These are phyloP conservation scores for Podospora anserina DNA, from an alignment of 495 filamentous ascomycete genomes.

Conservation along the genomic window DNA sequence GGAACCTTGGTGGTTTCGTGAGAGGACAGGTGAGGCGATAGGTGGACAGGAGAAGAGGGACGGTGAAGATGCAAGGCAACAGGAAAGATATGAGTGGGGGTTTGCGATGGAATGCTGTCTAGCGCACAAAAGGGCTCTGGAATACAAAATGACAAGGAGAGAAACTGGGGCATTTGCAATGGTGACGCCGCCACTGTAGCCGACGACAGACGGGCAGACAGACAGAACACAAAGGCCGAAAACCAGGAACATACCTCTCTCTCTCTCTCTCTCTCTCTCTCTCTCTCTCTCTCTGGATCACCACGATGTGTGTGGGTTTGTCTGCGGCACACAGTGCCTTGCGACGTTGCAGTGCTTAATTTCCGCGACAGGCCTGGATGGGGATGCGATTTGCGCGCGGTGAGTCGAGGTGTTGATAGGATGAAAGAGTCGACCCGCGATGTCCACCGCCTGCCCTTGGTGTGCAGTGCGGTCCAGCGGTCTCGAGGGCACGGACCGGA, in stretches of 20 bases:
- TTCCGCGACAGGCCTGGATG: conserved; percentile 24
- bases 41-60: not conserved
- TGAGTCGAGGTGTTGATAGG: conserved; percentile 13
- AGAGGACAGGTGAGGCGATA: not conserved
- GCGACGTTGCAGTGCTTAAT: conserved; percentile 34
- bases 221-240: not conserved
- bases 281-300: not conserved
- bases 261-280: not conserved
- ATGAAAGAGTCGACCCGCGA: conserved; percentile 1
- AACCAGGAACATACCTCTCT: not conserved
- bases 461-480: conserved; percentile 8
- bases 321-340: conserved; percentile 12
- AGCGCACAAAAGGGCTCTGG: not conserved
- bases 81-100: not conserved
- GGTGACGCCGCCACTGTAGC: conserved; percentile 1
- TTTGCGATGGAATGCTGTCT: conserved; percentile 3
- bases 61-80: not conserved
- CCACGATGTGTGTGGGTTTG: not conserved
- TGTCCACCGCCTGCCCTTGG: conserved; percentile 6
- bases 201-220: not conserved
- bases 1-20: not conserved
- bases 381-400: conserved; percentile 9
- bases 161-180: not conserved
- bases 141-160: conserved; percentile 2
- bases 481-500: conserved; percentile 15